phyloP scores from a whole-genome alignment of 1,284 basidiomycete species.

The Takashimella tepidaria region DNA sequence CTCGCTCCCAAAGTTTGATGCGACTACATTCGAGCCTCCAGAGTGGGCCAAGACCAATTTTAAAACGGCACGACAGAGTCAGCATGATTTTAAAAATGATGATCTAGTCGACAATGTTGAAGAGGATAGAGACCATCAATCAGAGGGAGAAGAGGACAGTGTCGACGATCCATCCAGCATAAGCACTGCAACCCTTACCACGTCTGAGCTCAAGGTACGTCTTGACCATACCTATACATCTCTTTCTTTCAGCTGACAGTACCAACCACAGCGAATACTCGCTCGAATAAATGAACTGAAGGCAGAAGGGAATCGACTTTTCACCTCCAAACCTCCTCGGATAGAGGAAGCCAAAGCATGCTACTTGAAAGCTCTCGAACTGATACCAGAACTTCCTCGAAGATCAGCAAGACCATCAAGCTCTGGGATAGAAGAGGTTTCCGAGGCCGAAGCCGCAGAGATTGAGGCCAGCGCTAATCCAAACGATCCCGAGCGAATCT shows the following conservation, averaged over 20 bases:
- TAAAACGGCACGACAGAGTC: background rate
- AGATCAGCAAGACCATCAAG: conserved; percentile 1
- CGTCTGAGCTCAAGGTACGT: conserved; percentile 24
- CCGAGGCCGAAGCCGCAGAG: conserved; percentile 37
- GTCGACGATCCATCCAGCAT: conserved; percentile 9
- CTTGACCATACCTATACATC: background rate
- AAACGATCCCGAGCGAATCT: conserved; percentile 19
- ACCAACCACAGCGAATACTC: conserved; percentile 21
- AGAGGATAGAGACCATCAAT: too few relatives aligned
- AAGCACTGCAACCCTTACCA: conserved; percentile 19
- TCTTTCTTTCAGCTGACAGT: background rate
- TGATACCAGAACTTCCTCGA: conserved; percentile 13
- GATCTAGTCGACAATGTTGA: too few relatives aligned
- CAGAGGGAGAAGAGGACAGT: conserved; percentile 6
- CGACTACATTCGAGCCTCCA: background rate
- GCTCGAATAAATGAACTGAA: conserved; percentile 25
- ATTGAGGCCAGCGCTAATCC: conserved; percentile 16
- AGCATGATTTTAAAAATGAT: too few relatives aligned
- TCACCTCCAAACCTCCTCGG: conserved; percentile 26
- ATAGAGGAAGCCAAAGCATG: conserved; percentile 25
- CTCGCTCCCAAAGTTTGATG: background rate
- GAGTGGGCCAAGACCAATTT: background rate
- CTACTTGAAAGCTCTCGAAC: conserved; percentile 31
- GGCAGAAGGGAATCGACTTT: conserved; percentile 34
- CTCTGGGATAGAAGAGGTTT: conserved; percentile 18